phyloP scores from a whole-genome alignment of 176 grass and related monocot genomes.

The Otatea glauca region DNA sequence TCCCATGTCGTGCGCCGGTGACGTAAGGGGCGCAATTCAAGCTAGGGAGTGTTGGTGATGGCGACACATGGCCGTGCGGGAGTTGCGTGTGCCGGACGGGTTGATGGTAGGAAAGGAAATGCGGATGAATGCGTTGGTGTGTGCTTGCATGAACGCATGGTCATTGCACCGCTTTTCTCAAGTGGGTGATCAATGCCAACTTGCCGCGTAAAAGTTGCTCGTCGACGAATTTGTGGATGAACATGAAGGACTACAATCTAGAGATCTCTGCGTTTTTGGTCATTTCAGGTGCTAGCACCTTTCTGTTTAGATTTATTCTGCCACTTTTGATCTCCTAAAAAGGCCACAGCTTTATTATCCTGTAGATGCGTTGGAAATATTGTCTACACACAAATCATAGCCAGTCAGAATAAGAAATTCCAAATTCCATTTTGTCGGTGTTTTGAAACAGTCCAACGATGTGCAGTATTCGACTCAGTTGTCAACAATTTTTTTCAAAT shows the following conservation, averaged over 20 bases:
- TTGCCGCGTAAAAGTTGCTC: slow-evolving; percentile 9
- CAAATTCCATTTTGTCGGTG: too few relatives aligned
- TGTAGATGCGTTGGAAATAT: not conserved
- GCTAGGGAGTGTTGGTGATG: slow-evolving; percentile 10
- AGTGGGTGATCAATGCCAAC: not conserved
- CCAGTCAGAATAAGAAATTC: not conserved
- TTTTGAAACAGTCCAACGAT: too few relatives aligned
- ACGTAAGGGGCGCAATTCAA: not conserved
- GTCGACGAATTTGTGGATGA: not conserved
- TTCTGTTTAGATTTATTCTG: not conserved
- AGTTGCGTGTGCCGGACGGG: not conserved
- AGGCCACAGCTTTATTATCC: too few relatives aligned
- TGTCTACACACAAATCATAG: not conserved
- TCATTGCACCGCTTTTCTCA: not conserved
- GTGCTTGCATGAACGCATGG: not conserved
- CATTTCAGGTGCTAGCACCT: not conserved
- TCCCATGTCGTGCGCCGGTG: slow-evolving; percentile 14
- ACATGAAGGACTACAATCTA: slow-evolving; percentile 1
- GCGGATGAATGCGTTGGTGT: not conserved
- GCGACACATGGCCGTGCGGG: slow-evolving; percentile 14
- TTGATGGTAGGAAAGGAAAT: too few relatives aligned
- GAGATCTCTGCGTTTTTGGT: not conserved
- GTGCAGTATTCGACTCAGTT: too few relatives aligned
- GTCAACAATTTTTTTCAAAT: too few relatives aligned
- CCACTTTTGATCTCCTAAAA: too few relatives aligned